Evolutionary conservation across 2,329 filamentous ascomycete species (phyloP).

Genomic region (Aspergillus tubingensis): DNA sequence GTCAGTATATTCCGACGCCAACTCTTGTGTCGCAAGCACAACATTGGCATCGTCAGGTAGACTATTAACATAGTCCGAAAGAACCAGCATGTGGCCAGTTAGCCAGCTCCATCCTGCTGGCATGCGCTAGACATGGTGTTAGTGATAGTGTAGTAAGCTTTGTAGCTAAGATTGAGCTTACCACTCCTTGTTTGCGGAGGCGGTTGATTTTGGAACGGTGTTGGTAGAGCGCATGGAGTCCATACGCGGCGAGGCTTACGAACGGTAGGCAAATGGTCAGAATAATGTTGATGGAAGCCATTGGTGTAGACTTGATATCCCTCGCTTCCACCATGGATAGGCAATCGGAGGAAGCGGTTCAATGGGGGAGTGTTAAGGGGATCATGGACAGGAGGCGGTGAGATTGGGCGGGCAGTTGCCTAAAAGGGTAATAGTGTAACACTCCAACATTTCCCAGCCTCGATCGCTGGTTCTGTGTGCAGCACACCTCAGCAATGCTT

Average conservation of each 20-base stretch:
- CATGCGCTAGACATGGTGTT: not conserved
- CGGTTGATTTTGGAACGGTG: not conserved
- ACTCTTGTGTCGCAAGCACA: not conserved
- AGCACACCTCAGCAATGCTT: too few species aligned
- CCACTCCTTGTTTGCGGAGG: conserved; percentile 6
- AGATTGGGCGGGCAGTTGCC: not conserved
- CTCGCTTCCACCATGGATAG: not conserved
- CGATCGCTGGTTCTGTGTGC: too few species aligned
- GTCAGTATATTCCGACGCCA: not conserved
- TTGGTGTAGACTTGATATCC: not conserved
- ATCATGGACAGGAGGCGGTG: not conserved
- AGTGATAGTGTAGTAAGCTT: too few species aligned
- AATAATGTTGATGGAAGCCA: not conserved
- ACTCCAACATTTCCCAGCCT: too few species aligned
- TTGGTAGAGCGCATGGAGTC: not conserved
- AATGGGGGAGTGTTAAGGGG: not conserved
- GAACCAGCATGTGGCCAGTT: not conserved
- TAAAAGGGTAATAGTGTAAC: too few species aligned
- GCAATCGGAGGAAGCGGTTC: not conserved
- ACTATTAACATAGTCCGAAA: not conserved
- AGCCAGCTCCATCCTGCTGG: conserved; percentile 3
- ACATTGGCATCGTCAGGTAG: not conserved
- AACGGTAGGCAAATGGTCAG: not conserved
- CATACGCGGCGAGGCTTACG: not conserved
- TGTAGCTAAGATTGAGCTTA: not conserved